Evolutionary conservation across 1,139 yeast genomes (phyloP), one percentile per base, ranked within the genome.

Genomic region (Saccharomycopsis hybrid): DNA sequence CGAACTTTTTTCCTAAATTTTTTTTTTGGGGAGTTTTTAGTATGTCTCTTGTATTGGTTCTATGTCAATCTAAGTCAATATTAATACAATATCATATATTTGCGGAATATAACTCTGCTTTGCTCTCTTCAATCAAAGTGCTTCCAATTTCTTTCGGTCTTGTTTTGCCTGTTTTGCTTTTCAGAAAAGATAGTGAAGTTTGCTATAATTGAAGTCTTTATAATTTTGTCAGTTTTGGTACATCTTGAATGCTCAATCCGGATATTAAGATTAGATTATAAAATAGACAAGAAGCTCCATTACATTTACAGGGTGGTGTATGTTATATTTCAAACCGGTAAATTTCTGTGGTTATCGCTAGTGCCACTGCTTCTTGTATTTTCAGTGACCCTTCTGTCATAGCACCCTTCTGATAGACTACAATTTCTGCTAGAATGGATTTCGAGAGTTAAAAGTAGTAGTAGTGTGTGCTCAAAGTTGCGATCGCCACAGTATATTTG

Each of bases 251-350:
- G 50, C 55, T 33, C 52, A 7, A 53, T 60, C n/a, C 57, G 67
- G 60, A 30, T 53, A 36, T 57, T 64, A 5, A 54, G 65, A 39
- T 44, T 57, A 3, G 55, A 61, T 29, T 60, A 50, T 43, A 51
- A 47, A 3, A 43, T 43, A 9, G 3, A 32, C 1, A 47, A 58
- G 44, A 58, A 9, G 64, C 69, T 3, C 70, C 70, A 4, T 44
- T 60, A 11, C 64, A 63, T 45, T 57, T 65, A 37, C 70, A 66
- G 47, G 69, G 70, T 2, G 55, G 59, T 8, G 64, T 66, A 3
- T 29, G 71, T 66, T 2, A 57, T 65, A 13, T 60, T 58, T 49
- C 61, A 59, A 46, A 60, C 69, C 0, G 52, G 57, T 30, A 67
- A 55, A 52, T 44, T 30, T 53, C 48, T 48, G 51, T 47, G 2